These are phyloP conservation scores for Saccharomyces kudriavzevii DNA, from an alignment of 805 yeast species.

Conservation along the genomic window DNA sequence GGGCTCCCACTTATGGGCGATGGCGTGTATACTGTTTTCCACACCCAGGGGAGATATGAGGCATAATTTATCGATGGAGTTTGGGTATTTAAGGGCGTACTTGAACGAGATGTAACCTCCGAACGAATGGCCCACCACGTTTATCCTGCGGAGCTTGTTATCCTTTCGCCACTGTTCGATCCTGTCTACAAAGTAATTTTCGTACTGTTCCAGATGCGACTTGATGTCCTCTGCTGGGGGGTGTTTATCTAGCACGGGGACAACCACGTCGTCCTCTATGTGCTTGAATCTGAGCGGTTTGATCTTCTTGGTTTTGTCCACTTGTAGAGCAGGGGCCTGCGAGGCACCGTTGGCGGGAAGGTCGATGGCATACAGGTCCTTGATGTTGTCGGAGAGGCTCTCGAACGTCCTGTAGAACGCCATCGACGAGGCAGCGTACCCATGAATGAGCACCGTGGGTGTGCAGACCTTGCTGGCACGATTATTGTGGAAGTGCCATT, in stretches of 20 bases:
- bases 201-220: conserved; percentile 34
- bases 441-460: conserved; percentile 64
- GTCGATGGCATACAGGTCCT: conserved; percentile 62
- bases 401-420: conserved; percentile 68
- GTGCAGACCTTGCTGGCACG: conserved; percentile 15
- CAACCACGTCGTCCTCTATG: conserved; percentile 19
- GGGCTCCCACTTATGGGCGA: conserved; percentile 23
- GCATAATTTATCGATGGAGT: conserved; percentile 44
- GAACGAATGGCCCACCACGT: conserved; percentile 66
- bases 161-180: conserved; percentile 57
- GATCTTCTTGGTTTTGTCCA: conserved; percentile 2
- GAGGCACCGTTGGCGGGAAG: conserved; percentile 67
- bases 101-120: conserved; percentile 69
- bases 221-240: conserved; percentile 5
- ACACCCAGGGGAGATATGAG: conserved; percentile 74
- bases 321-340: conserved; percentile 34
- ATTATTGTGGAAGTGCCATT: conserved; percentile 28
- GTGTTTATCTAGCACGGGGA: conserved; percentile 3
- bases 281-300: conserved; percentile 26
- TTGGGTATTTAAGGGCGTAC: conserved; percentile 53
- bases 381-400: conserved; percentile 37
- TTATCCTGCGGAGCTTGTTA: conserved; percentile 44
- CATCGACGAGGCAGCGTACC: conserved; percentile 88
- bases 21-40: conserved; percentile 57
- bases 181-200: conserved; percentile 47